Evolutionary conservation across 1,139 yeast species (phyloP).

Genomic region (Hemisphaericaspora subhashii): DNA sequence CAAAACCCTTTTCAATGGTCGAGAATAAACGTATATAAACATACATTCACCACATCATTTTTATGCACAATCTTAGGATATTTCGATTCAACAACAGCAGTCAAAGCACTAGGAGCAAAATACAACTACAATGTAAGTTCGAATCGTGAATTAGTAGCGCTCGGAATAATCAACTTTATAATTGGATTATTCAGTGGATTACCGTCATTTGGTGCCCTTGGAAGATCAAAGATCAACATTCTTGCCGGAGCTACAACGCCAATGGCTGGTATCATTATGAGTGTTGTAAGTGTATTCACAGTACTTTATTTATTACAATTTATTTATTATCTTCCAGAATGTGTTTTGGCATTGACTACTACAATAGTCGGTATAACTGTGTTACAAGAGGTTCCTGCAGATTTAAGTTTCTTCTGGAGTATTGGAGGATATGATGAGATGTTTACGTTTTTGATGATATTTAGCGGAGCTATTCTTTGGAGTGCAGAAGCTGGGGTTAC

Average conservation of each 20-base stretch:
- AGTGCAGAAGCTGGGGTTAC: conserved; percentile 35
- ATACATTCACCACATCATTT: conserved; percentile 29
- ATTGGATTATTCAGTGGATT: conserved; percentile 31
- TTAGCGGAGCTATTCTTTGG: conserved; percentile 29
- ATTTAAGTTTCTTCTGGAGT: conserved; percentile 28
- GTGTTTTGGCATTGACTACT: conserved; percentile 35
- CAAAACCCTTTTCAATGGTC: conserved; percentile 25
- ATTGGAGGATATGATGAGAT: conserved; percentile 34
- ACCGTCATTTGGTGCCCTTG: conserved; percentile 39
- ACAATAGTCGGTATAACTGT: conserved; percentile 39
- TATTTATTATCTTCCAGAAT: conserved; percentile 30
- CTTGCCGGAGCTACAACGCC: conserved; percentile 37
- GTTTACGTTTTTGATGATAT: conserved; percentile 24
- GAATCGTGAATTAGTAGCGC: conserved; percentile 34
- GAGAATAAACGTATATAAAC: conserved; percentile 22
- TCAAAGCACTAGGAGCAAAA: conserved; percentile 31
- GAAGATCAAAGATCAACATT: conserved; percentile 36
- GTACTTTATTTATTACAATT: conserved; percentile 26
- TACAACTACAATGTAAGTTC: conserved; percentile 33
- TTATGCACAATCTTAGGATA: conserved; percentile 34
- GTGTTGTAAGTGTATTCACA: conserved; percentile 22
- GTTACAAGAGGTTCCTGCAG: conserved; percentile 33
- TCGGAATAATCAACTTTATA: conserved; percentile 30
- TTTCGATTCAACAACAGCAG: conserved; percentile 36
- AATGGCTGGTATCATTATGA: conserved; percentile 32